phyloP scores from a whole-genome alignment of 176 grass and related monocot genomes.

The Aechmea fasciata region DNA sequence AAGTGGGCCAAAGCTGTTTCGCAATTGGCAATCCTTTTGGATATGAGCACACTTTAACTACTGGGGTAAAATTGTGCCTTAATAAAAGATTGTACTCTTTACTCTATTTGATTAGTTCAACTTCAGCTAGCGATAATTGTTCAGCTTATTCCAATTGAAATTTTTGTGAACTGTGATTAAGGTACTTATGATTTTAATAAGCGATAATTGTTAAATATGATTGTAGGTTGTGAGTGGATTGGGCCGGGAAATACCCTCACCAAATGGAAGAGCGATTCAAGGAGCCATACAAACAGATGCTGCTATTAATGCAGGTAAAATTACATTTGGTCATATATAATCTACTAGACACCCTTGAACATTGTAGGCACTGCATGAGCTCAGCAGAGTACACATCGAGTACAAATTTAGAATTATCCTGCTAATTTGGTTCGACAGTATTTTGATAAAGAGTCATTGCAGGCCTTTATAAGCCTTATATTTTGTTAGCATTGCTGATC shows the following conservation, averaged over 20 bases:
- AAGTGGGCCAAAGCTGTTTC: constrained; percentile 84
- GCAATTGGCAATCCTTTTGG: constrained; percentile 85
- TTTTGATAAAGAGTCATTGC: no score
- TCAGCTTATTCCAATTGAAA: not conserved
- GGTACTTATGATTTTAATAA: not conserved
- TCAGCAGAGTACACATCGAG: not conserved
- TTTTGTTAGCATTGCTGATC: no score
- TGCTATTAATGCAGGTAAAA: constrained; percentile 83
- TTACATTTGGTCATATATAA: constrained; percentile 9
- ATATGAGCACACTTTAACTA: constrained; percentile 78
- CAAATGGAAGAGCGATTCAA: constrained; percentile 51
- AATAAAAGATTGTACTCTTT: not conserved
- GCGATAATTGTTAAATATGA: constrained; percentile 14
- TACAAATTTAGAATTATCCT: not conserved
- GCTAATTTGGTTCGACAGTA: not conserved
- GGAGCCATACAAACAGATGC: constrained; percentile 85
- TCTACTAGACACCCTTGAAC: not conserved
- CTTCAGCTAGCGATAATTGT: no score
- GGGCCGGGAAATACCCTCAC: constrained; percentile 77
- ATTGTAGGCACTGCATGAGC: not conserved
- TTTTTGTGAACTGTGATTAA: not conserved
- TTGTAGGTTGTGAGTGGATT: constrained; percentile 66
- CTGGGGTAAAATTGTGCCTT: constrained; percentile 36
- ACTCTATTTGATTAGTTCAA: no score
- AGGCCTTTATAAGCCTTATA: no score